Conservation (phyloP, 2,329 filamentous ascomycete genomes). For the Cladophialophora psammophila region DNA sequence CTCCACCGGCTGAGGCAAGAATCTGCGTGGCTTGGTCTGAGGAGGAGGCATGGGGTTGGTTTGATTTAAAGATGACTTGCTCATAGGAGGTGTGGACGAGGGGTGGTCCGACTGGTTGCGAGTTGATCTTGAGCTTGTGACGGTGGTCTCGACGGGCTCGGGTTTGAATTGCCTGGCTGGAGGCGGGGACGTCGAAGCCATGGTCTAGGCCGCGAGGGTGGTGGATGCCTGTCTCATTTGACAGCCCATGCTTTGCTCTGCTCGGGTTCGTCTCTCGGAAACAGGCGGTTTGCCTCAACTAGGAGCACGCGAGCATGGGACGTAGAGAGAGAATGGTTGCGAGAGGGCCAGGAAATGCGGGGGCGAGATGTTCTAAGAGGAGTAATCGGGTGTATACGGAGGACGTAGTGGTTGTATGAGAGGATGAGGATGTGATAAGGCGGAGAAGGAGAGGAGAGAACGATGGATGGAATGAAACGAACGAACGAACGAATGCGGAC, state of each 20-base stretch:
- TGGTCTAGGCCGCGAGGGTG: constrained; percentile 16
- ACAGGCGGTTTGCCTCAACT: constrained; percentile 15
- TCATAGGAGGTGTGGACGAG: constrained; percentile 22
- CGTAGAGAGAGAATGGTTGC: constrained; percentile 1
- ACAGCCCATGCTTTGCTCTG: constrained; percentile 19
- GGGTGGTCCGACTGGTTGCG: constrained; percentile 21
- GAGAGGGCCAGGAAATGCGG: constrained; percentile 27
- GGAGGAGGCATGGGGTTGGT: constrained; percentile 28
- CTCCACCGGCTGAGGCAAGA: constrained; percentile 54
- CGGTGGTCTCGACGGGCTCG: constrained; percentile 41
- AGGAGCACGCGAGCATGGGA: constrained; percentile 33
- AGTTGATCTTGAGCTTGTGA: constrained; percentile 30
- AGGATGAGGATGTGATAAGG: constrained; percentile 16
- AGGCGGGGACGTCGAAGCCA: constrained; percentile 33
- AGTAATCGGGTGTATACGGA: constrained; percentile 36
- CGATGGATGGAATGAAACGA: constrained; percentile 13
- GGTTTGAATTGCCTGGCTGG: constrained; percentile 40
- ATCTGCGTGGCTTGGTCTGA: constrained; percentile 42
- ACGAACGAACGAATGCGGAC: background rate
- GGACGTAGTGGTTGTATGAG: constrained; percentile 10
- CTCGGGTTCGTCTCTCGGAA: constrained; percentile 17
- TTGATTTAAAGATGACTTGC: constrained; percentile 20
- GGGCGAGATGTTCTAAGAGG: constrained; percentile 23
- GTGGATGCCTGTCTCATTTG: constrained; percentile 14
- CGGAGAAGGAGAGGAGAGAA: constrained; percentile 16